Percentiles rank a stretch among this genome's conserved stretches.
Conservation (phyloP, 2,329 filamentous ascomycete genomes). For the Geosmithia putterillii region DNA sequence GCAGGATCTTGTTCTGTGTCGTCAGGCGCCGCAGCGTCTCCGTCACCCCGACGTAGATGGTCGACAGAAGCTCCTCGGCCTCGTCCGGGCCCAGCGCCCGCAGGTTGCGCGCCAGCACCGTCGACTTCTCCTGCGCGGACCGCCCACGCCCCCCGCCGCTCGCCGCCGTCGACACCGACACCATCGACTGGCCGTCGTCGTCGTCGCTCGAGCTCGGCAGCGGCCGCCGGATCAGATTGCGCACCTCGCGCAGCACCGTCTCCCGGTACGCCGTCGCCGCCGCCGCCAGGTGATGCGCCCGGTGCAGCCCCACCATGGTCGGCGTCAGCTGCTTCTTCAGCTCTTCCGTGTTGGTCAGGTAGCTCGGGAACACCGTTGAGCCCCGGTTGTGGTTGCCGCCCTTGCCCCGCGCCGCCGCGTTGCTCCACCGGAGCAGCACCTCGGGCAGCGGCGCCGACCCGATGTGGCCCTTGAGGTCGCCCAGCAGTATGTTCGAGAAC, state of each 20-base stretch:
- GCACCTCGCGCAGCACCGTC: conserved; percentile 72
- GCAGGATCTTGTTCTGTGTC: conserved; percentile 85
- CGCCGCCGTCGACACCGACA: conserved; percentile 58
- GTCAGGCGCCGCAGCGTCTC: conserved; percentile 77
- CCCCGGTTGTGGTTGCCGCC: conserved; percentile 53
- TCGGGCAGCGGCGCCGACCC: conserved; percentile 57
- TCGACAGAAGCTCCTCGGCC: conserved; percentile 70
- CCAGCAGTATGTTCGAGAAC: conserved; percentile 66
- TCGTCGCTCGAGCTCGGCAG: conserved; percentile 90
- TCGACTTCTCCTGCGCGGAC: conserved; percentile 80
- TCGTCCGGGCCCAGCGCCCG: conserved; percentile 73
- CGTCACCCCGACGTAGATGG: conserved; percentile 76
- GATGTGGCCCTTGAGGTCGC: conserved; percentile 71
- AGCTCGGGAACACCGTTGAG: conserved; percentile 62
- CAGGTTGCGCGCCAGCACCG: conserved; percentile 76
- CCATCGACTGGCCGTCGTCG: conserved; percentile 77
- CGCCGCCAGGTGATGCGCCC: conserved; percentile 65
- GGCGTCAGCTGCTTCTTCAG: conserved; percentile 60
- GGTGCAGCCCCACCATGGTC: conserved; percentile 66
- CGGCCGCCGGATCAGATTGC: conserved; percentile 69
- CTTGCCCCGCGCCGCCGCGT: conserved; percentile 59
- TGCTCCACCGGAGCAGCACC: conserved; percentile 77
- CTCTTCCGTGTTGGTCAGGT: conserved; percentile 59
- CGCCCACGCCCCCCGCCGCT: conserved; percentile 54
- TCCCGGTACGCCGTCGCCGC: conserved; percentile 81